phyloP scores from a whole-genome alignment of 129 eudicot species.

The Logfia minima region DNA sequence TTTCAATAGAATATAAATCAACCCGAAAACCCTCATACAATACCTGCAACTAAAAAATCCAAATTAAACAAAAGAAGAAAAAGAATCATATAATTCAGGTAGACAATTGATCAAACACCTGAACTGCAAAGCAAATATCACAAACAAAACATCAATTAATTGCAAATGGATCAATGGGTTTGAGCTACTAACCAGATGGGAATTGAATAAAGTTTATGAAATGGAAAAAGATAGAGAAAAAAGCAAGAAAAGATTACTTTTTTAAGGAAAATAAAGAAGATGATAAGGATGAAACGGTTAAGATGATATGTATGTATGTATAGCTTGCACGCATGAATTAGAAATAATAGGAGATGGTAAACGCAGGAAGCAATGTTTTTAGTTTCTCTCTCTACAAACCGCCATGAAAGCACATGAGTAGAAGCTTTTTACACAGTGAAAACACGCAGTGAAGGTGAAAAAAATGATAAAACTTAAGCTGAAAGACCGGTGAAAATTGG shows the following conservation, averaged over 20 bases:
- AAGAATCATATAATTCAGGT: conserved; percentile 3
- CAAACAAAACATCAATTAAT: not conserved
- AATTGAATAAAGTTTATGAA: not conserved
- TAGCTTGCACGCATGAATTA: conserved; percentile 45
- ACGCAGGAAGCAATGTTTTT: conserved; percentile 39
- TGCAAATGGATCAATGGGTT: not conserved
- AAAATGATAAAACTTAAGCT: conserved; percentile 28
- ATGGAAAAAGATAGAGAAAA: not conserved
- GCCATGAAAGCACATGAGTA: conserved; percentile 13
- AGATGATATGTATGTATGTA: conserved; percentile 10
- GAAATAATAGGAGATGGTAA: conserved; percentile 6
- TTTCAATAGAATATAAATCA: conserved; percentile 1
- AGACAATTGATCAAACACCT: conserved; percentile 23
- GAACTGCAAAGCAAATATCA: conserved; percentile 5
- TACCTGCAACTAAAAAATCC: not conserved
- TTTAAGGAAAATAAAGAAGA: not conserved
- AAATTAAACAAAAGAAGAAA: not conserved
- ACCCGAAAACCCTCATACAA: conserved; percentile 5
- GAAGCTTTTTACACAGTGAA: conserved; percentile 9
- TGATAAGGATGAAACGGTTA: conserved; percentile 40
- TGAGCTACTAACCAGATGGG: no score
- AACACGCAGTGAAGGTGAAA: conserved; percentile 27
- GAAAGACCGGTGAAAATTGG: conserved; percentile 18
- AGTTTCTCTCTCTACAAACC: conserved; percentile 26
- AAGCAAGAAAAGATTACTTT: not conserved